Evolutionary conservation across 306 rosid genomes (phyloP).

Genomic region (Gleditsia sinensis): DNA sequence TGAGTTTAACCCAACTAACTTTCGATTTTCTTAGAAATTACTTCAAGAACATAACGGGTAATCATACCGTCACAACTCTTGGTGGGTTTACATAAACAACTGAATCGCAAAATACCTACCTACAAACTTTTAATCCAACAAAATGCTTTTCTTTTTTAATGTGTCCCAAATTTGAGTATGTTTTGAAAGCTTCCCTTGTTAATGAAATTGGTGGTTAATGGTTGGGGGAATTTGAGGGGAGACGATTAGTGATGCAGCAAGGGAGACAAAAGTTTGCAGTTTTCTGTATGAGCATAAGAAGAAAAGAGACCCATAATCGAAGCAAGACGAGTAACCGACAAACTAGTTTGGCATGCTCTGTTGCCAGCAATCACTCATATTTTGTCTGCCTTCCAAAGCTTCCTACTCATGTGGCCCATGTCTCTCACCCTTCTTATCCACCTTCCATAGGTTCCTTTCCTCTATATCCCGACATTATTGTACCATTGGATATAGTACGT

Average conservation of each 20-base stretch:
- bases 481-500: conserved; percentile 1
- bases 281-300: neutral
- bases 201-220: too few relatives aligned
- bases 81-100: neutral
- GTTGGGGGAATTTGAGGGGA: neutral
- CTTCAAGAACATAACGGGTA: neutral
- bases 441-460: conserved; percentile 19
- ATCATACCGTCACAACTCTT: conserved; percentile 15
- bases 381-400: conserved; percentile 20
- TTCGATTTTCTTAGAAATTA: neutral
- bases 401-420: conserved; percentile 20
- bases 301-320: neutral
- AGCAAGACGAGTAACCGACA: conserved; percentile 24
- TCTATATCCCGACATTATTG: neutral
- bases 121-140: neutral
- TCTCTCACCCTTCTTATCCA: conserved; percentile 13
- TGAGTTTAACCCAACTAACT: conserved; percentile 20
- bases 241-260: neutral
- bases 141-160: neutral
- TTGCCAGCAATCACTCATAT: conserved; percentile 1
- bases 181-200: neutral
- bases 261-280: neutral
- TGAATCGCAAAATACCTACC: neutral
- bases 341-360: conserved; percentile 23
- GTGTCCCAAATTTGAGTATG: neutral